phyloP scores from a whole-genome alignment of 2,329 filamentous ascomycete species.

The Spiromastix sp. region DNA sequence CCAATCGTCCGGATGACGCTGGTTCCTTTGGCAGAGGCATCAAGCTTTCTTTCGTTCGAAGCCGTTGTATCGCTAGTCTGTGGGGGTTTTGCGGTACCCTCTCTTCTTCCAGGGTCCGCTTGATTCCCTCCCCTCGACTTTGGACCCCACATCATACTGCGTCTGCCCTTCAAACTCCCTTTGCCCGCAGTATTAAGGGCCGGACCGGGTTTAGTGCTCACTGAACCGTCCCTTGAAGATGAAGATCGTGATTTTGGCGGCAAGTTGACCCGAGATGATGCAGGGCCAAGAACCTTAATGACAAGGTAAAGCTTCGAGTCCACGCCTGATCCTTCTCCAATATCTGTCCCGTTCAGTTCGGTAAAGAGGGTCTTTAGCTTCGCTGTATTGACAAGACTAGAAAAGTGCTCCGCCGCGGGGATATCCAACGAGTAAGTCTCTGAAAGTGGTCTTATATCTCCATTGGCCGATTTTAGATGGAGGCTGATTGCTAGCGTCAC shows the following conservation, averaged over 20 bases:
- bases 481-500: conserved; percentile 70
- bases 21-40: conserved; percentile 22
- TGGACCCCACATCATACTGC: conserved; percentile 35
- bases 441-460: conserved; percentile 57
- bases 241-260: conserved; percentile 19
- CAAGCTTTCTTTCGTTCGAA: conserved; percentile 18
- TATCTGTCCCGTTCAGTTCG: conserved; percentile 68
- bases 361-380: conserved; percentile 79
- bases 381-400: conserved; percentile 52
- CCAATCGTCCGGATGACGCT: conserved; percentile 59
- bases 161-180: conserved; percentile 28
- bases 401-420: conserved; percentile 60
- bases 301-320: conserved; percentile 73
- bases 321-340: conserved; percentile 49
- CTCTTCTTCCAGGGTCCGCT: conserved; percentile 22
- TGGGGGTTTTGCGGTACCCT: conserved; percentile 18
- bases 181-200: conserved; percentile 23
- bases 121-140: conserved; percentile 22
- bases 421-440: conserved; percentile 76
- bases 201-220: conserved; percentile 17
- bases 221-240: conserved; percentile 24
- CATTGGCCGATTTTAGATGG: conserved; percentile 58
- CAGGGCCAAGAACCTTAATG: conserved; percentile 61
- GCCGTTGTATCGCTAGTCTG: conserved; percentile 22
- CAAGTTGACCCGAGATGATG: conserved; percentile 27